Percentiles rank a stretch among this genome's conserved stretches.
These are phyloP conservation scores for Penicillium bovifimosum DNA, from an alignment of 495 filamentous ascomycete genomes.

Conservation along the genomic window DNA sequence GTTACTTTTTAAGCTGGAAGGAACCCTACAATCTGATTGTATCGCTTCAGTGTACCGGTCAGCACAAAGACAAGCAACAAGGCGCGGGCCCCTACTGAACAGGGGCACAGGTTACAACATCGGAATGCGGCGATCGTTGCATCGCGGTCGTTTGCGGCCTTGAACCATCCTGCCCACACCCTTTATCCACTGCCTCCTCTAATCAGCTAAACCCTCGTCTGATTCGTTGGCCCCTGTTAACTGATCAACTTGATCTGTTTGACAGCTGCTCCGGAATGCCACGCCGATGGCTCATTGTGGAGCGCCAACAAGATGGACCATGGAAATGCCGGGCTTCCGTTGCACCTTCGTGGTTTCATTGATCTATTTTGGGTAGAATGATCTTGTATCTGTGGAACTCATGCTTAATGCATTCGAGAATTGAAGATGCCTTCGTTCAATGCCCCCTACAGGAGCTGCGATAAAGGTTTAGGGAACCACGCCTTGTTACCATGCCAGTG, in stretches of 20 bases:
- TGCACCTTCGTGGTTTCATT: not conserved
- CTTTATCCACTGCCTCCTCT: not conserved
- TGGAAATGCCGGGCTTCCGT: conserved; percentile 13
- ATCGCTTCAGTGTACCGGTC: not conserved
- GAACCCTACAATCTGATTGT: not conserved
- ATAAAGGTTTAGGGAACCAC: conserved; percentile 13
- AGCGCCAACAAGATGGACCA: conserved; percentile 9
- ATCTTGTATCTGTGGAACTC: not conserved
- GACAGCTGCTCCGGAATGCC: conserved; percentile 23
- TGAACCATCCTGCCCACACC: not conserved
- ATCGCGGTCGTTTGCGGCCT: conserved; percentile 18
- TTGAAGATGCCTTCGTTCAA: not conserved
- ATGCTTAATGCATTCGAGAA: conserved; percentile 7
- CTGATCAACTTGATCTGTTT: conserved; percentile 2
- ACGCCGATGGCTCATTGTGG: conserved; percentile 9
- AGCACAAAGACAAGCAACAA: not conserved
- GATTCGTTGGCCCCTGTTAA: conserved; percentile 6
- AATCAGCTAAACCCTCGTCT: not conserved
- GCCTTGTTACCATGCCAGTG: conserved; percentile 28
- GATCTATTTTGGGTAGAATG: not conserved
- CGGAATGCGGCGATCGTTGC: conserved; percentile 18
- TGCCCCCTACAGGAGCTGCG: conserved; percentile 1
- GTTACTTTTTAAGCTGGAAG: not conserved
- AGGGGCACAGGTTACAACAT: conserved; percentile 18
- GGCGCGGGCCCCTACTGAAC: conserved; percentile 8